These are phyloP conservation scores for Calonectria montana DNA, from an alignment of 2,329 filamentous ascomycete species.

Conservation along the genomic window DNA sequence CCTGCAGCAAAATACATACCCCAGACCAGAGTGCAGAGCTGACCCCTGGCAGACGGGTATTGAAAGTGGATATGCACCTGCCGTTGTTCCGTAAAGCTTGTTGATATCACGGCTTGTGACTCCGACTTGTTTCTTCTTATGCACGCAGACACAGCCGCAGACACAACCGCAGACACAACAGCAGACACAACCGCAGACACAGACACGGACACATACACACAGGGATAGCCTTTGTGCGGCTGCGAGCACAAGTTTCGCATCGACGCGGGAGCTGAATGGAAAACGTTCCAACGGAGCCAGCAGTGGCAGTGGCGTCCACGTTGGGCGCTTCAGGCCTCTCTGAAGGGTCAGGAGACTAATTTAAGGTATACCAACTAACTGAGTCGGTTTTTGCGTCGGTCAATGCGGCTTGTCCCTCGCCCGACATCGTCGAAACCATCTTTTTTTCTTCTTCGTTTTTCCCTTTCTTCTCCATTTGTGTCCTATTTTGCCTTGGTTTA, in stretches of 20 bases:
- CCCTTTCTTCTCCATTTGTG: too few species aligned
- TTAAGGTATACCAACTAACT: not conserved
- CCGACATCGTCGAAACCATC: not conserved
- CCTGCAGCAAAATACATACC: not conserved
- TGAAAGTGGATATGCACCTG: not conserved
- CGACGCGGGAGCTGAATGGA: not conserved
- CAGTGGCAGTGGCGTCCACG: not conserved
- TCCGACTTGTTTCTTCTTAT: too few species aligned
- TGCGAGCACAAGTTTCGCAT: not conserved
- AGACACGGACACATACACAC: not conserved
- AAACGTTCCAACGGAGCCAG: not conserved
- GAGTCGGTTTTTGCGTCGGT: not conserved
- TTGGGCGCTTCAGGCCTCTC: not conserved
- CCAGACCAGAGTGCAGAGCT: not conserved
- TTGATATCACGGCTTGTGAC: not conserved
- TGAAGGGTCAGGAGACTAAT: not conserved
- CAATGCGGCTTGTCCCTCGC: not conserved
- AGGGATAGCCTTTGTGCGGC: not conserved
- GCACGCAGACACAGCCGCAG: too few species aligned
- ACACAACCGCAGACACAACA: too few species aligned
- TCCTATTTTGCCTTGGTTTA: too few species aligned
- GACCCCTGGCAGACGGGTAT: not conserved
- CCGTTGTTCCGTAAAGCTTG: not conserved
- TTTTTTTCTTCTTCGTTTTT: not conserved
- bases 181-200: too few species aligned